These are phyloP conservation scores for Lactarius quietus DNA, from an alignment of 768 basidiomycete species.

Conservation along the genomic window DNA sequence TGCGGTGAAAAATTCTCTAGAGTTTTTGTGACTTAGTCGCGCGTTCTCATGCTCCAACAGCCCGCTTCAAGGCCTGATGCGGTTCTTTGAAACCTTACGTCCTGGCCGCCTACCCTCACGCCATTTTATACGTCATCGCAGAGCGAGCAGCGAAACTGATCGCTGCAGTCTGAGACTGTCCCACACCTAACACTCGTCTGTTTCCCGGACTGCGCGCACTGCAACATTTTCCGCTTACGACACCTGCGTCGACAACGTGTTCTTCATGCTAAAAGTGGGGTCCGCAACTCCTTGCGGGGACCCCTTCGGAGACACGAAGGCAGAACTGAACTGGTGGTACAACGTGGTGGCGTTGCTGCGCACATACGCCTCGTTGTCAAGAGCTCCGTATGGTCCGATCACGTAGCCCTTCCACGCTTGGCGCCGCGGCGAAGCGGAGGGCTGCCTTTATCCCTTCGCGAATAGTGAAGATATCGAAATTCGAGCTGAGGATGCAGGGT, in stretches of 20 bases:
- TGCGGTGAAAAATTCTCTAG: too few relatives aligned
- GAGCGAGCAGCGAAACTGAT: slow-evolving; percentile 25
- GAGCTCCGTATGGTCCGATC: not conserved
- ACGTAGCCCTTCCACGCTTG: slow-evolving; percentile 11
- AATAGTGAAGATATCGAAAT: slow-evolving; percentile 16
- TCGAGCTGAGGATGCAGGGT: slow-evolving; percentile 23
- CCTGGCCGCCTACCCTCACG: slow-evolving; percentile 19
- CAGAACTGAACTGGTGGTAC: slow-evolving; percentile 36
- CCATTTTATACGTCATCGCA: slow-evolving; percentile 18
- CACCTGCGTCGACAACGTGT: slow-evolving; percentile 36
- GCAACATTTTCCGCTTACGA: not conserved
- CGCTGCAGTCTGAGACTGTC: not conserved
- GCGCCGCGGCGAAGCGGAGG: slow-evolving; percentile 3
- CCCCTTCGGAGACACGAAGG: slow-evolving; percentile 39
- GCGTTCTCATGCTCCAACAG: too few relatives aligned
- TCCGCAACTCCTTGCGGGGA: slow-evolving; percentile 41
- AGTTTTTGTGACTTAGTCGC: too few relatives aligned
- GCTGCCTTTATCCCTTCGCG: too few relatives aligned
- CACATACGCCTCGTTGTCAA: slow-evolving; percentile 17
- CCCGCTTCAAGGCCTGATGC: not conserved
- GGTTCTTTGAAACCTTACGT: slow-evolving; percentile 16
- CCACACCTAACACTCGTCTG: slow-evolving; percentile 4
- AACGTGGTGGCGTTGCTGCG: slow-evolving; percentile 24
- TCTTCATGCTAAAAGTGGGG: slow-evolving; percentile 41
- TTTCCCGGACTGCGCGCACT: not conserved